Base-by-base conservation (phyloP, 768 basidiomycete species). In the Phylloporus scabripes region DNA sequence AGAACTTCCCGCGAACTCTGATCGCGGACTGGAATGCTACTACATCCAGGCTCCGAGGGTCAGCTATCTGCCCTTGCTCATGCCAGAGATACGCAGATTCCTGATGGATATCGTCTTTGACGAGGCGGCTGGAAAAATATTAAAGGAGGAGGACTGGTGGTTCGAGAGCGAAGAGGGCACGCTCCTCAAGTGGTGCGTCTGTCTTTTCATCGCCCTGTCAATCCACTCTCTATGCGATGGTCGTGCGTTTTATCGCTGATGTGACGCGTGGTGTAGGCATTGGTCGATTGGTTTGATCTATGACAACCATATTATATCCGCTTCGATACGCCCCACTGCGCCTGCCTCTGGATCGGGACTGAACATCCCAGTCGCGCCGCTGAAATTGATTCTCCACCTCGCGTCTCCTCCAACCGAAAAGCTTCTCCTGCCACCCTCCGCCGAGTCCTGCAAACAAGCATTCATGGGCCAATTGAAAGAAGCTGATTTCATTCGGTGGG, bases 381-480 rank as follows among this genome's bases (percentile, higher is more conserved):
- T 91, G 60, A 82, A 83, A n/a, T 71, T 97, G 24, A 79, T 86
- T 40, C 77, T 96, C 21, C 95, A 96, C 63, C 80, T 97, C 28
- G 85, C 85, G 2, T 85, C 88, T 7, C 89, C 94, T 20, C 93
- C 92, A 4, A 78, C 77, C 7, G 92, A 93, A 52, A 93, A 87
- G 63, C 78, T 97, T 14, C 77, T 94, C 15, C 71, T 93, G 15
- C 77, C 87, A 0, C 85, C 92, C 4, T 81, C 80, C 48, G 72
- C 85, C 18, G 95, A 99, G 44, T 76, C 88, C 6, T 93, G 92
- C 73, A 93, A 94, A 63, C 86, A 89, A 55, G 83, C 88, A 3
- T 99, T 92, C 65, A 93, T 98, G 87, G 91, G 90, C 7, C 89
- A 94, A 63, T 68, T 95, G 38, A 96, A 98, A 62, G 95, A 99